Base-by-base conservation (phyloP, 2,329 filamentous ascomycete genomes). In the Trichoderma brevicompactum region DNA sequence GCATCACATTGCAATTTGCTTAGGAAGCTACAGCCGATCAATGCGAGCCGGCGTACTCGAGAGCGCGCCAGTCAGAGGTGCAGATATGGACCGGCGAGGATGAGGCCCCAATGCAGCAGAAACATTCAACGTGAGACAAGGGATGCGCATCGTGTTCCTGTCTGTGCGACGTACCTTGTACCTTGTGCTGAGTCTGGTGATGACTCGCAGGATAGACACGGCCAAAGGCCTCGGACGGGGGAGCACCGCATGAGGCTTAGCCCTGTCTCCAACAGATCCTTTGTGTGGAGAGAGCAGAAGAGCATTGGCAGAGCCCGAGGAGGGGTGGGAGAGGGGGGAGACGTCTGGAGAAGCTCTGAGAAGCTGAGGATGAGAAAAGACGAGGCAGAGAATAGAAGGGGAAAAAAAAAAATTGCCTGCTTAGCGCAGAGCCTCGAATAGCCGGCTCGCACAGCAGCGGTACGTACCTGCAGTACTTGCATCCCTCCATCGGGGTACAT, bases 381-480 rank as follows among this genome's bases (percentile, higher is more conserved):
- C 38, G 52, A 65, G 55, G 43, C 44, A 44, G 32, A 58, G 62
- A n/a, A 38, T 28, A 17, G n/a, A 28, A 13, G 32, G 32, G 32
- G 48, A 28, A 40, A 10, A 59, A 34, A 52, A 44, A 58, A 46
- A 68, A 59, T 46, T 8, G 53, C 46, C 46, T 63, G 64, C 50
- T 65, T 40, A 46, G 62, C 65, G 67, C 70, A 66, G 74, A 74
- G 73, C 74, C 74, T 76, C 71, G 73, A 76, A 75, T 75, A 76
- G 74, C 73, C 74, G 74, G 48, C 66, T 66, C 64, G 64, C 64
- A 67, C 50, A n/a, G 12, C 32, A 56, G 19, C 49, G 61, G 43
- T 56, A 64, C 61, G 61, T 64, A 64, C 43, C 34, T 2, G 2
- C 8, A 19, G 44, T 63, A 63, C 60, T 1, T 13, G 5, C 3